These are phyloP conservation scores for Ceratobasidium papillatum DNA, from an alignment of 1,284 basidiomycete species.

Conservation along the genomic window DNA sequence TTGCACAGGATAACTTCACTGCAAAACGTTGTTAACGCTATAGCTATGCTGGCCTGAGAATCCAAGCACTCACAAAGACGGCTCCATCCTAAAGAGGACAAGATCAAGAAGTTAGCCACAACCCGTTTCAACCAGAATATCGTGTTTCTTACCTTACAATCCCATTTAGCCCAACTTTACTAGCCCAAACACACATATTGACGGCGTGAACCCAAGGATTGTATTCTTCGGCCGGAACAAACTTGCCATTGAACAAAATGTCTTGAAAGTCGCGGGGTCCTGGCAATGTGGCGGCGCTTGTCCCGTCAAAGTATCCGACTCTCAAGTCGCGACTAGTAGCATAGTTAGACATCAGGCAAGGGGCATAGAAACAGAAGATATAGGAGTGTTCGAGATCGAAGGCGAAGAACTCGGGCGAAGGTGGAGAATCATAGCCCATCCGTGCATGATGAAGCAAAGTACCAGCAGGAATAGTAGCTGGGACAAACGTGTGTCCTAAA, in stretches of 20 bases:
- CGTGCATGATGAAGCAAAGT: constrained; percentile 58
- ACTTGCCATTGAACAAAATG: constrained; percentile 54
- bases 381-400: constrained; percentile 58
- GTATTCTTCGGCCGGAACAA: constrained; percentile 40
- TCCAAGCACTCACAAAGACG: constrained; percentile 56
- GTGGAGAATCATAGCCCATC: constrained; percentile 48
- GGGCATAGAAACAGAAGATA: constrained; percentile 53
- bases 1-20: constrained; percentile 65
- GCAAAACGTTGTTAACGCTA: neutral
- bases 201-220: constrained; percentile 52
- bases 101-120: neutral
- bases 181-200: constrained; percentile 54
- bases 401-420: constrained; percentile 55
- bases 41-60: neutral
- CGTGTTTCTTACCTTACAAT: constrained; percentile 52
- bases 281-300: constrained; percentile 53
- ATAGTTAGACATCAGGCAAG: constrained; percentile 54
- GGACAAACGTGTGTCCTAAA: constrained; percentile 55
- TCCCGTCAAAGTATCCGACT: constrained; percentile 59
- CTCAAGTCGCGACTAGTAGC: constrained; percentile 53
- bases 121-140: neutral
- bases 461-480: constrained; percentile 55
- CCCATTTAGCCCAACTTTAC: constrained; percentile 53
- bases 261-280: constrained; percentile 59
- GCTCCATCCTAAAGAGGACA: constrained; percentile 56